Base-by-base conservation (phyloP, 805 yeast genomes). In the Metschnikowia arizonensis region DNA sequence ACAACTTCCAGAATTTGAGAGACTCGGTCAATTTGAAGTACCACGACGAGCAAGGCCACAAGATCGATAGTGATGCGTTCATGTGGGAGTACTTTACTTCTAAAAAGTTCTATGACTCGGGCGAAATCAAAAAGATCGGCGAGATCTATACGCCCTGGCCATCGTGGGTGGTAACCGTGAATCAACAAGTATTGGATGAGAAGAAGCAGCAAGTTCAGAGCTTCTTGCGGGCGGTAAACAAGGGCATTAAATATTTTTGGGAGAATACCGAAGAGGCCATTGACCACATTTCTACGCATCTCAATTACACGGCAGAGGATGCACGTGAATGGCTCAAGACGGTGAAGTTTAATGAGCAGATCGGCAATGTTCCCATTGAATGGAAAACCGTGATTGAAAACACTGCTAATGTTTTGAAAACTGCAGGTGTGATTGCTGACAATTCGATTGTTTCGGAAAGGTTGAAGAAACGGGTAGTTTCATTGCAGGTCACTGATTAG, bases 81-180 rank as follows among this genome's bases (percentile, higher is more conserved):
- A 85, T 90, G 96, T 89, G 97, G 97, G 97, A 89, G 59, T 77
- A 85, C 64, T 89, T 89, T 70, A 89, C 97, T 1, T 81, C 90
- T 28, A 89, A 89, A 60, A 80, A 79, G 61, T 89, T 86, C 68
- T 88, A 85, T 62, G 96, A 87, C 58, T 75, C 68, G 45, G 76
- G 79, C 17, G 97, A 88, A 56, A 82, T 90, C 65, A 87, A 85
- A 65, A 72, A 78, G 54, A 81, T 89, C 49, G 97, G 96, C 12
- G 87, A 85, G 53, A 88, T 89, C 46, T 86, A 85, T 65, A 89
- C 97, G 0, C 97, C 97, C 15, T 89, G 97, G 97, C 91, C 97
- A 9, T 85, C 95, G 2, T 89, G 97, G 97, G 90, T 88, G 12
- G 74, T 88, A 40, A 79, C 81, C 17, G 80, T 80, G 4, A 64